Evolutionary conservation across 1,139 yeast species (phyloP), one percentile per base, ranked within the genome.

Genomic region (Nadsonia starkeyi-henricii): DNA sequence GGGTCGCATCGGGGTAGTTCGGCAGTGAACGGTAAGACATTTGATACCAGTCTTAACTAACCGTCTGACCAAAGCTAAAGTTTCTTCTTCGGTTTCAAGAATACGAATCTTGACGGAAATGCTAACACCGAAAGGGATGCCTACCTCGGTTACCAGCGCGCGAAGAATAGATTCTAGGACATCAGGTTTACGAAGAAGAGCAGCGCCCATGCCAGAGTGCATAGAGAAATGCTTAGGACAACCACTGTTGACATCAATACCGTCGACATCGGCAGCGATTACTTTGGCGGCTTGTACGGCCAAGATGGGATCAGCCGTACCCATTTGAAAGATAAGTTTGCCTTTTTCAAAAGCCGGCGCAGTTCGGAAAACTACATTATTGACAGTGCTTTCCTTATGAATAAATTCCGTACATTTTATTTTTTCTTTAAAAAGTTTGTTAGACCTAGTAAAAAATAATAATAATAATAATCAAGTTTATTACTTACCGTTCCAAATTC

Each of bases 191-290:
- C 75, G 70, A 51, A 91, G 70, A 45, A 91, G 69, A 0, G 95
- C 96, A 2, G 97, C 96, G 3, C 98, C 98, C 97, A 91, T 91
- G 1, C 98, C 98, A 0, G 93, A 74, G 63, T 88, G 96, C 2
- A 86, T 74, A 1, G 88, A 80, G 50, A 66, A 66, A 45, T 64
- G 70, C 51, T 58, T 60, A 2, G 98, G 98, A 66, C 98, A 91
- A 3, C 98, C 98, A 42, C 96, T 86, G 63, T 91, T 91, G 53
- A 91, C 75, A 62, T 91, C 98, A 15, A 91, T 83, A 8, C 95
- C 97, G 53, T 80, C 88, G 1, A 91, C 97, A 63, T 91, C 98
- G 1, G 71, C 60, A 17, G 89, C 86, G 2, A 91, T 85, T 45
- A 80, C 71, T 50, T 73, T 68, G 0, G 95, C 96, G 0, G 96